Evolutionary conservation across 352 stramenopile species (phyloP), one percentile per base, ranked within the genome.

Genomic region (Achlya hypogyna): DNA sequence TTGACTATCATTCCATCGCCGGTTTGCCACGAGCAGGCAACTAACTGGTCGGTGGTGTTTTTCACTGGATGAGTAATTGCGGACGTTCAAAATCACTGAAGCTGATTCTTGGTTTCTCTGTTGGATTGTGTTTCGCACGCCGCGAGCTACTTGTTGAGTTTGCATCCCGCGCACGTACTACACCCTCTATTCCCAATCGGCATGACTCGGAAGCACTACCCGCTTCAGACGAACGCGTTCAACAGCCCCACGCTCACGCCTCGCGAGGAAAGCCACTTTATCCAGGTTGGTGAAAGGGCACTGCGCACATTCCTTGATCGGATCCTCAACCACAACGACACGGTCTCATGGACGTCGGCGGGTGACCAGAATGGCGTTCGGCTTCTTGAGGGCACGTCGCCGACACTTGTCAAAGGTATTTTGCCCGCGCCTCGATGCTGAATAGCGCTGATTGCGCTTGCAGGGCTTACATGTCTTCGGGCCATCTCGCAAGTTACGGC

Each of bases 141-240:
- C n/a, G n/a, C n/a, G n/a, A n/a, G n/a, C n/a, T 10, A 45, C 38
- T 45, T 45, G 38, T 45, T 45, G 38, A 45, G 38, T 18, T 45
- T 18, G 38, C n/a, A n/a, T n/a, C n/a, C n/a, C n/a, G n/a, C n/a
- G n/a, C n/a, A 10, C 38, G 2, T 6, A 42, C 6, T 18, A 10
- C 38, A 45, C 14, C 14, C n/a, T 18, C 14, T 1, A 10, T n/a
- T 45, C n/a, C 38, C 38, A 45, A 10, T 18, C 1, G 38, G 6
- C 38, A 56, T 56, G 49, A 31, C 49, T 2, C 49, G 49, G 25
- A 56, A 56, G 31, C 59, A 66, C 27, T 66, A 66, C 42, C 59
- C 59, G 43, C 59, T 66, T 16, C 59, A 51, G 47, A 53, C 59
- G 25, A 35, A 51, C 4, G 47, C 25, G 6, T 66, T 66, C 25